These are phyloP conservation scores for Urochloa ruziziensis DNA, from an alignment of 176 grass and related monocot species.

Conservation along the genomic window DNA sequence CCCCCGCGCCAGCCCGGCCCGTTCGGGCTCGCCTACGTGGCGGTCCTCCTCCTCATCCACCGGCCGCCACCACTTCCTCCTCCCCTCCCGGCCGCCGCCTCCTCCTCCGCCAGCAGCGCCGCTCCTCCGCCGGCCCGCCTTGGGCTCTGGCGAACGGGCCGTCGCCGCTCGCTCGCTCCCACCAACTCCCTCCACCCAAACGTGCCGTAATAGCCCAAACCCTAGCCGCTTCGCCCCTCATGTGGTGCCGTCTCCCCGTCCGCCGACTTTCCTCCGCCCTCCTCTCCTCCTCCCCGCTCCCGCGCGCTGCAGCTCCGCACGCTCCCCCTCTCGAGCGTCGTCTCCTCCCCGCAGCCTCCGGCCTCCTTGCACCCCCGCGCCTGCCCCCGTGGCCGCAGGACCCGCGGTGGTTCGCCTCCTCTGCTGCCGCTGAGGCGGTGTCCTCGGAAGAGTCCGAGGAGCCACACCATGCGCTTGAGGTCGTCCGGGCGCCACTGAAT, in stretches of 20 bases:
- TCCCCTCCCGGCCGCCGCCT: no score
- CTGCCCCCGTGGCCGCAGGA: constrained; percentile 23
- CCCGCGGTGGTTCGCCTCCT: constrained; percentile 41
- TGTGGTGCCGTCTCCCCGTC: constrained; percentile 38
- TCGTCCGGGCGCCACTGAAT: background rate
- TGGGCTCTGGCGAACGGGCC: no score
- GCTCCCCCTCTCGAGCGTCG: background rate
- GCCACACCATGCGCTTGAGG: constrained; percentile 19
- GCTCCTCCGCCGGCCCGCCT: no score
- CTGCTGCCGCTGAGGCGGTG: constrained; percentile 46
- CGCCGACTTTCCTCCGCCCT: constrained; percentile 31
- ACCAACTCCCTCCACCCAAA: no score
- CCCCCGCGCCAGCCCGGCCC: no score
- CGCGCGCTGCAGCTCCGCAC: constrained; percentile 12
- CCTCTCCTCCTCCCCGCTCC: background rate
- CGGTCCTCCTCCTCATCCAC: no score
- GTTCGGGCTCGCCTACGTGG: no score
- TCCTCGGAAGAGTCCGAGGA: constrained; percentile 44
- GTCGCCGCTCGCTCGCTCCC: no score
- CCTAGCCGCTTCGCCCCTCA: constrained; percentile 15
- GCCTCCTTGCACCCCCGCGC: background rate
- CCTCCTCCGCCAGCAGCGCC: no score
- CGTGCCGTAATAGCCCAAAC: background rate
- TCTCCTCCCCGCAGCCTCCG: background rate
- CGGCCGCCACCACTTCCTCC: no score